These are phyloP conservation scores for Crucihimalaya himalaica DNA, from an alignment of 345 rosid species.

Conservation along the genomic window DNA sequence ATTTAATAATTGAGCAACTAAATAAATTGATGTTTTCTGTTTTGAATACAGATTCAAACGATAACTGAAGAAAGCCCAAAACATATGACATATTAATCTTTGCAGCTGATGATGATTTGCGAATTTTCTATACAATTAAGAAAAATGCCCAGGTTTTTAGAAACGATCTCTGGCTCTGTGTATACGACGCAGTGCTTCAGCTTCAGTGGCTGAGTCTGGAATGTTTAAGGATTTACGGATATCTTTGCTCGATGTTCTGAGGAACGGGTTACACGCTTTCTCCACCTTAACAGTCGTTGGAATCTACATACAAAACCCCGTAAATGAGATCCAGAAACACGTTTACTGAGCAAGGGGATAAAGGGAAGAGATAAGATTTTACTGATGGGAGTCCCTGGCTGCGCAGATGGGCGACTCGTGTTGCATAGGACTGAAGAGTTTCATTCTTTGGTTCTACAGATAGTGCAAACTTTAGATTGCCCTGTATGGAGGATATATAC, in stretches of 20 bases:
- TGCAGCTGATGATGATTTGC: slow-evolving; percentile 30
- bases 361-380: slow-evolving; percentile 16
- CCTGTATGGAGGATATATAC: slow-evolving; percentile 45
- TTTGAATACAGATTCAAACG: slow-evolving; percentile 32
- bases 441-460: slow-evolving; percentile 90
- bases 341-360: not conserved
- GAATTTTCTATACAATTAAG: slow-evolving; percentile 50
- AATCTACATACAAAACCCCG: slow-evolving; percentile 46
- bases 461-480: slow-evolving; percentile 86
- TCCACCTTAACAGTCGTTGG: slow-evolving; percentile 80
- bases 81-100: slow-evolving; percentile 24
- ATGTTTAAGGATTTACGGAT: slow-evolving; percentile 65
- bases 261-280: slow-evolving; percentile 92
- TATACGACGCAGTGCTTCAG: slow-evolving; percentile 68
- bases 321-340: not conserved
- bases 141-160: slow-evolving; percentile 24
- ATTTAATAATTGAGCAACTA: slow-evolving; percentile 20
- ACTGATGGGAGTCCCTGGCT: slow-evolving; percentile 88
- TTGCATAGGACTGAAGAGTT: slow-evolving; percentile 79
- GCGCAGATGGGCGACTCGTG: slow-evolving; percentile 72
- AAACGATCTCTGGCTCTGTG: slow-evolving; percentile 80
- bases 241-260: slow-evolving; percentile 66
- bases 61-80: slow-evolving; percentile 16
- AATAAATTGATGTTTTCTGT: not conserved
- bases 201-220: slow-evolving; percentile 62